Conservation (phyloP, 2,329 filamentous ascomycete genomes). For the Trichoderma asperellum region DNA sequence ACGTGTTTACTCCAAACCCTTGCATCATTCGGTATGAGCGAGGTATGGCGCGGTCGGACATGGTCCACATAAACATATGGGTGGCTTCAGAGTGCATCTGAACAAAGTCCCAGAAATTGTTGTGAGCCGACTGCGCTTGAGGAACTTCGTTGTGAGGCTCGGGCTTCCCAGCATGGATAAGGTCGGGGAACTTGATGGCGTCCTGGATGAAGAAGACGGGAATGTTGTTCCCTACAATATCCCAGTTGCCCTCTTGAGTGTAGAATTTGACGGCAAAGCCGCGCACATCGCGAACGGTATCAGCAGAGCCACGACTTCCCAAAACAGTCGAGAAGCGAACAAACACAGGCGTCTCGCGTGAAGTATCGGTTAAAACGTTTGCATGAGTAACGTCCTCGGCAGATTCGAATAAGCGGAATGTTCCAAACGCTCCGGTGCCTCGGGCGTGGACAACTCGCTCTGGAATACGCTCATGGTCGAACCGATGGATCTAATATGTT, state of each 20-base stretch:
- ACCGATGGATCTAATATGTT: constrained; percentile 65
- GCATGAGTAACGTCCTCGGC: constrained; percentile 70
- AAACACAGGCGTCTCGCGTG: constrained; percentile 53
- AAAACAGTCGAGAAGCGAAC: constrained; percentile 76
- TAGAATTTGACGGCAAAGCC: constrained; percentile 67
- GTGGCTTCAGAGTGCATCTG: constrained; percentile 68
- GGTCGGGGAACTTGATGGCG: constrained; percentile 66
- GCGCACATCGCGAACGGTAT: constrained; percentile 84
- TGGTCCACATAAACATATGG: constrained; percentile 80
- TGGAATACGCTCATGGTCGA: constrained; percentile 67
- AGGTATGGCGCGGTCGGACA: constrained; percentile 75
- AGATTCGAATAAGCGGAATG: constrained; percentile 68
- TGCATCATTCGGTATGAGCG: constrained; percentile 84
- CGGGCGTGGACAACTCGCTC: constrained; percentile 72
- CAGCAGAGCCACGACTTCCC: constrained; percentile 74
- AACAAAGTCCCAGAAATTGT: constrained; percentile 79
- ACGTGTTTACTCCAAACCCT: constrained; percentile 83
- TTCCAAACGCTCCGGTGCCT: constrained; percentile 70
- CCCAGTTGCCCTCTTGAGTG: constrained; percentile 71
- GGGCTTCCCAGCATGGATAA: constrained; percentile 68
- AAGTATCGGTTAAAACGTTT: constrained; percentile 59
- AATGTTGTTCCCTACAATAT: constrained; percentile 70
- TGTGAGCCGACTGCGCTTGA: constrained; percentile 71
- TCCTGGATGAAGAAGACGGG: constrained; percentile 74
- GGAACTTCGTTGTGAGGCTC: constrained; percentile 68